Base-by-base conservation (phyloP, 2,329 filamentous ascomycete genomes). In the Blastomyces silverae region DNA sequence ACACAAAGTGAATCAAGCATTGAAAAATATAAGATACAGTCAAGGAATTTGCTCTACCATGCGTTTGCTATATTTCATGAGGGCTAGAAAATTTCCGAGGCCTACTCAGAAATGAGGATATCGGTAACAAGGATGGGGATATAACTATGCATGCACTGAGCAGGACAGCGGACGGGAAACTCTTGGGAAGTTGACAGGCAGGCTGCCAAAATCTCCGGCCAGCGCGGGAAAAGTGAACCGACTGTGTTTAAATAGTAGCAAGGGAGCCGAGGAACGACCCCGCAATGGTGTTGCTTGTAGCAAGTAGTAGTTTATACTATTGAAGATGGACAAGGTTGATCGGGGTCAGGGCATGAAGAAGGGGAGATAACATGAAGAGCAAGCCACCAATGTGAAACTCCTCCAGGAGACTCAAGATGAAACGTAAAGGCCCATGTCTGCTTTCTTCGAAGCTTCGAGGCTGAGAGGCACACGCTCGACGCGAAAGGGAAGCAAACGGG, bases 371-470 rank as follows among this genome's bases (percentile, higher is more conserved):
- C 25, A 48, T 48, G 46, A 34, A 28, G 58, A 28, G 25, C 28
- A 37, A 34, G 13, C 4, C 20, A 22, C 15, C 8, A 28, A 50
- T 50, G n/a, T 2, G n/a, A 52, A 28, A 50, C 13, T n/a, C 13
- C 6, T 25, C 4, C 25, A 6, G 3, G 31, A 20, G 42, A 17
- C 37, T 50, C 25, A 22, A 10, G 42, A 50, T 52, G 59, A 50
- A 61, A 61, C 44, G n/a, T 28, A 37, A 28, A n/a, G 28, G 5
- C 59, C 59, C 44, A 50, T n/a, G 25, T 50, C 25, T 53, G 50
- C 22, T 28, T 25, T 25, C n/a, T 39, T 44, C 15, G 11, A 58
- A 25, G 34, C 57, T 28, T 11, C 13, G 11, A 20, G 28, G 8
- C 37, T 17, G 22, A 25, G 57, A 31, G 31, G 57, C 17, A 61